Conservation (phyloP, 768 basidiomycete species). For the Mycena latifolia region DNA sequence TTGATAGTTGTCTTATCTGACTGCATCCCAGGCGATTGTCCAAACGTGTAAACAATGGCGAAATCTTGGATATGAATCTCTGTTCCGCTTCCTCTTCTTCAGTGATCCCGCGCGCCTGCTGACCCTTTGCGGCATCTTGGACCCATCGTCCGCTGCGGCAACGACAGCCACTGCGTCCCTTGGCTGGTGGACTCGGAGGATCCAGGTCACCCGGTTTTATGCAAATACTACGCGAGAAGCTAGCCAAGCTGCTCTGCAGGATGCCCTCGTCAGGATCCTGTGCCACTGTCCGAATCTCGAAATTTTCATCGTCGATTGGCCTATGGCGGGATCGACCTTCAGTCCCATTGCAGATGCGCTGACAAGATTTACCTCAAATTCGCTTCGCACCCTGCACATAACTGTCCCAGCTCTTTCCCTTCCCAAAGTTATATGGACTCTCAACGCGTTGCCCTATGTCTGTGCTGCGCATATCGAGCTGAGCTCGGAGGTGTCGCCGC, state of each 20-base stretch:
- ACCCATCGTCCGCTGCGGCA: conserved; percentile 51
- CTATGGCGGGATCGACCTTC: conserved; percentile 66
- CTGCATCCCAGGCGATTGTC: conserved; percentile 71
- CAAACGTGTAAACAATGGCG: conserved; percentile 76
- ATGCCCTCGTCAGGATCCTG: conserved; percentile 69
- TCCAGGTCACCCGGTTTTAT: conserved; percentile 73
- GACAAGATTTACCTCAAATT: conserved; percentile 59
- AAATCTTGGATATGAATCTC: conserved; percentile 69
- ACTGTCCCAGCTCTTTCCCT: conserved; percentile 66
- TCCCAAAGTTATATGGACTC: conserved; percentile 79
- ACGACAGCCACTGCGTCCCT: conserved; percentile 58
- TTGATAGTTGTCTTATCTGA: neutral
- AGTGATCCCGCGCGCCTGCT: conserved; percentile 68
- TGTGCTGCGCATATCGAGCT: conserved; percentile 71
- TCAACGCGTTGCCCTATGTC: conserved; percentile 70
- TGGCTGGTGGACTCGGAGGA: conserved; percentile 80
- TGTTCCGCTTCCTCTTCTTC: conserved; percentile 80
- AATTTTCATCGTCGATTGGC: conserved; percentile 78
- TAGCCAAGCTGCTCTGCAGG: conserved; percentile 63
- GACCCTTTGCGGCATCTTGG: conserved; percentile 63
- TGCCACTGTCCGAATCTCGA: conserved; percentile 79
- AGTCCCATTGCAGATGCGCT: conserved; percentile 76
- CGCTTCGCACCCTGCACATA: conserved; percentile 74
- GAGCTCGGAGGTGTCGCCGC: conserved; percentile 39
- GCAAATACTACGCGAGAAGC: conserved; percentile 48